A percentile compares a stretch with the other conserved stretches of the same genome.
Evolutionary conservation across 1,284 basidiomycete genomes (phyloP).

Genomic region (Ganoderma resinaceum): DNA sequence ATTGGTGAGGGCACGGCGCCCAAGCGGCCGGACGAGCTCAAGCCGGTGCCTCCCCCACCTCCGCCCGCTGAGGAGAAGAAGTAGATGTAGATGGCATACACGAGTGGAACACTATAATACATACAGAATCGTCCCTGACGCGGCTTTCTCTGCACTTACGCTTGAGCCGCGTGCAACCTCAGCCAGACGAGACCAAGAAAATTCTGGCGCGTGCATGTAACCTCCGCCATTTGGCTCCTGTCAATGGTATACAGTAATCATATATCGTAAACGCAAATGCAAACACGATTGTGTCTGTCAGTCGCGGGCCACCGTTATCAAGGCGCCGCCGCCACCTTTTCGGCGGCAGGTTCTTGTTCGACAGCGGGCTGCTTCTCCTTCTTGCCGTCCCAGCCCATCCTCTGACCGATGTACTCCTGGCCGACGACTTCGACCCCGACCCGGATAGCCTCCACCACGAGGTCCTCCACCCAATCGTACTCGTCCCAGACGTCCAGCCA

Average conservation of each 20-base stretch:
- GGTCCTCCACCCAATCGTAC: conserved; percentile 95
- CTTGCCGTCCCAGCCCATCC: conserved; percentile 76
- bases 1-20: conserved; percentile 85
- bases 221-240: not conserved
- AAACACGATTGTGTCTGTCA: conserved; percentile 3
- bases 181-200: not conserved
- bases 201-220: not conserved
- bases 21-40: conserved; percentile 73
- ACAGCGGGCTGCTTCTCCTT: conserved; percentile 28
- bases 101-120: conserved; percentile 3
- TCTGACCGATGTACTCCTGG: conserved; percentile 83
- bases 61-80: conserved; percentile 73
- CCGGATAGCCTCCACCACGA: conserved; percentile 85
- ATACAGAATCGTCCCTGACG: conserved; percentile 10
- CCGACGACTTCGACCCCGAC: conserved; percentile 86
- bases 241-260: not conserved
- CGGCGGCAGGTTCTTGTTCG: conserved; percentile 30
- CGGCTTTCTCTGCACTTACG: conserved; percentile 1
- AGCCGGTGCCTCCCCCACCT: conserved; percentile 74
- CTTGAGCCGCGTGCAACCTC: not conserved
- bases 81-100: conserved; percentile 41
- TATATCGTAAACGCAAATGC: not conserved
- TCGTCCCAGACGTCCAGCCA: conserved; percentile 92
- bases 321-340: conserved; percentile 22
- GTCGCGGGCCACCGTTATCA: conserved; percentile 14